A percentile compares a stretch with the other conserved stretches of the same genome.
These are phyloP conservation scores for Phytophthora cryptogea DNA, from an alignment of 352 stramenopile genomes.

Conservation along the genomic window DNA sequence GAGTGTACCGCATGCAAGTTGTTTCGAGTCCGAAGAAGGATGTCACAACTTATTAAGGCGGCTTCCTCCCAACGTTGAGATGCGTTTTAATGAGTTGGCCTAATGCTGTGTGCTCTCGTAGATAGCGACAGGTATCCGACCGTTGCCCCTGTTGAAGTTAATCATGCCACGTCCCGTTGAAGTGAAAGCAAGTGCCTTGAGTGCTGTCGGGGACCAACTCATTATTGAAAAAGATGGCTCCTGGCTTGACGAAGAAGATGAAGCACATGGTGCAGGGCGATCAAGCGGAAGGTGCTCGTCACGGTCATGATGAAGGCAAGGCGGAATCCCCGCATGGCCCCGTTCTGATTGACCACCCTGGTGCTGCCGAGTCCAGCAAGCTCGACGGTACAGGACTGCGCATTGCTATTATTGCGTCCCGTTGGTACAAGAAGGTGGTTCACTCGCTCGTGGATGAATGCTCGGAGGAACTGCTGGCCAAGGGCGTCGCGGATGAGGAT, in stretches of 20 bases:
- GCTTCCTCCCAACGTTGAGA: conserved; percentile 6
- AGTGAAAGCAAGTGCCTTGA: not conserved
- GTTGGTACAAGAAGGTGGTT: conserved; percentile 65
- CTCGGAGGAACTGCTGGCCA: conserved; percentile 58
- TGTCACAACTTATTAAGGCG: too few relatives aligned
- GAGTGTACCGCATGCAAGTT: not conserved
- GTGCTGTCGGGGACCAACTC: conserved; percentile 13
- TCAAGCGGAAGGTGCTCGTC: conserved; percentile 7
- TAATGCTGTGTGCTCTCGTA: not conserved
- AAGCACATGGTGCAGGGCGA: conserved; percentile 19
- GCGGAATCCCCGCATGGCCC: conserved; percentile 18
- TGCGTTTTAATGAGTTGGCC: not conserved
- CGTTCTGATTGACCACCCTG: conserved; percentile 45
- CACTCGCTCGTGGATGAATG: conserved; percentile 52
- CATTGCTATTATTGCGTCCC: conserved; percentile 63
- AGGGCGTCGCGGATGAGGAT: conserved; percentile 51
- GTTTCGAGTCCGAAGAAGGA: not conserved
- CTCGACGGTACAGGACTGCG: conserved; percentile 41
- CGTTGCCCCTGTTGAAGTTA: conserved; percentile 13
- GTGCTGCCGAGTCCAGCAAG: conserved; percentile 29
- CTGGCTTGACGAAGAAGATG: conserved; percentile 18
- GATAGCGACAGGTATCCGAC: not conserved
- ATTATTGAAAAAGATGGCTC: conserved; percentile 22
- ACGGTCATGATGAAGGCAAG: conserved; percentile 27
- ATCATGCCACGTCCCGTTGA: not conserved